These are phyloP conservation scores for Typha latifolia DNA, from an alignment of 176 grass and related monocot genomes.

Conservation along the genomic window DNA sequence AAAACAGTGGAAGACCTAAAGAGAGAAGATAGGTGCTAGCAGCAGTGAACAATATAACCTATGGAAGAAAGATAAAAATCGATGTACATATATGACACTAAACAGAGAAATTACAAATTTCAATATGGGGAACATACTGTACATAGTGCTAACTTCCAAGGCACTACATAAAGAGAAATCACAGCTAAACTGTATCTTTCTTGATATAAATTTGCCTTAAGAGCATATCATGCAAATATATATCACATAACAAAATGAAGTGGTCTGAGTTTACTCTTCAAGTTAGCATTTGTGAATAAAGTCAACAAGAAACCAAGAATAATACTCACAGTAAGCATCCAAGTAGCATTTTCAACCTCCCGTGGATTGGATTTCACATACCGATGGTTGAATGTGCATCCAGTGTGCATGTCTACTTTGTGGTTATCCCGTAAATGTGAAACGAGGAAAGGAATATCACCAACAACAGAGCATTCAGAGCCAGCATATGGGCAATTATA, in stretches of 20 bases:
- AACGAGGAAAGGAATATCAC: constrained; percentile 23
- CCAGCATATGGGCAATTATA: constrained; percentile 26
- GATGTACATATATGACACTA: neutral
- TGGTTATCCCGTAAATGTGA: constrained; percentile 22
- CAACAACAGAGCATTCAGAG: constrained; percentile 26
- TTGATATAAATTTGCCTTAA: neutral
- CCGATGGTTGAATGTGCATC: constrained; percentile 25
- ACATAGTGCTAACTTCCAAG: no score
- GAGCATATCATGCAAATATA: neutral
- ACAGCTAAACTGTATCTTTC: neutral
- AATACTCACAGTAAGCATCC: constrained; percentile 25
- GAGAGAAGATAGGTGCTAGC: neutral
- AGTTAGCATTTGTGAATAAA: no score
- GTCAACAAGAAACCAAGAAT: neutral
- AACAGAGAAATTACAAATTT: neutral
- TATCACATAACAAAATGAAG: no score
- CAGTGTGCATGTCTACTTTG: constrained; percentile 29
- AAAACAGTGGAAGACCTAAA: constrained; percentile 25
- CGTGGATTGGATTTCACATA: constrained; percentile 28
- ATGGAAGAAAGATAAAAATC: neutral
- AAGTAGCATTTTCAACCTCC: constrained; percentile 28
- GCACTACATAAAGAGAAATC: neutral
- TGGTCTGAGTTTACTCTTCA: no score
- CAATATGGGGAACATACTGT: no score
- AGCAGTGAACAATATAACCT: neutral